phyloP scores from a whole-genome alignment of 2,329 filamentous ascomycete genomes.

The Botrytis sinoallii region DNA sequence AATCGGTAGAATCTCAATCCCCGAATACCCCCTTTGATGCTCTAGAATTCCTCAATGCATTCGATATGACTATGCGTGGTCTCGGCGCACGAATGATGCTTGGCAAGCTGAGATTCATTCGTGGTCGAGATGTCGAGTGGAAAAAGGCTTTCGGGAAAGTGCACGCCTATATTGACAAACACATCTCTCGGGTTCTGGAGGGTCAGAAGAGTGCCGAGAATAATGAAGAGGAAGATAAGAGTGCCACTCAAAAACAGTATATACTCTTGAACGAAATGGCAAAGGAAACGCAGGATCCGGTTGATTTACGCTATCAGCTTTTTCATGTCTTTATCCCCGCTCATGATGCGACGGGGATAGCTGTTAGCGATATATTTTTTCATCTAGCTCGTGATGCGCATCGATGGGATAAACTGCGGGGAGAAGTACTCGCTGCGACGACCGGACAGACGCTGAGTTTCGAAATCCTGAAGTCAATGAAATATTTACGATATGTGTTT shows the following conservation, averaged over 20 bases:
- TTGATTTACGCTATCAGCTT: conserved; percentile 10
- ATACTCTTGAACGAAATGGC: conserved; percentile 14
- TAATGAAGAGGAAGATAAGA: background rate
- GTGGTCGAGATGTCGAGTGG: background rate
- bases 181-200: background rate
- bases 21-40: background rate
- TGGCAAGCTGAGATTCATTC: background rate
- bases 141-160: background rate
- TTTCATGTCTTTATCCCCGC: background rate
- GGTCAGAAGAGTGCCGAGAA: background rate
- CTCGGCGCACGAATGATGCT: background rate
- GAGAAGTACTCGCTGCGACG: background rate
- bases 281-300: conserved; percentile 4
- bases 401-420: background rate
- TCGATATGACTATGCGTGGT: background rate
- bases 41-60: background rate
- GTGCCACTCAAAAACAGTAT: background rate
- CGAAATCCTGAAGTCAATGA: background rate
- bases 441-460: background rate
- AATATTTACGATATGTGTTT: background rate
- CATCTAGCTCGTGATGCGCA: background rate
- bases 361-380: conserved; percentile 5
- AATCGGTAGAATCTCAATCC: background rate
- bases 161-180: background rate
- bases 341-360: background rate